Conservation (phyloP, 768 basidiomycete genomes). For the Suillus subaureus region DNA sequence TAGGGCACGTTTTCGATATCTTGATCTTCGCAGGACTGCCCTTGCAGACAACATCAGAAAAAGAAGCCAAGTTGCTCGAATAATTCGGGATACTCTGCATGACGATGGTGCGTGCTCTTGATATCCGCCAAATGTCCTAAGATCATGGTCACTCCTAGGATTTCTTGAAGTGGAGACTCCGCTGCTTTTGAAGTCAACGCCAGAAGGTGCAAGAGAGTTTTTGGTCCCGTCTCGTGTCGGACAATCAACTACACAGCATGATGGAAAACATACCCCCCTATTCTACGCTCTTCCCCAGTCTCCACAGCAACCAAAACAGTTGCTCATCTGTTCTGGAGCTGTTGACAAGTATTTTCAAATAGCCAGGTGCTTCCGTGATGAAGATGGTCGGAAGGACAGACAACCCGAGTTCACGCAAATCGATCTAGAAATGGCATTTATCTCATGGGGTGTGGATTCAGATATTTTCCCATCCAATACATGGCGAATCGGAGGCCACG, state of each 20-base stretch:
- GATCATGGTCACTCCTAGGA: constrained; percentile 45
- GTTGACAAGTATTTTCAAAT: constrained; percentile 93
- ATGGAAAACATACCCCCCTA: constrained; percentile 30
- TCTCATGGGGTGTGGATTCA: constrained; percentile 66
- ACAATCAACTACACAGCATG: constrained; percentile 27
- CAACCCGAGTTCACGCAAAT: constrained; percentile 98
- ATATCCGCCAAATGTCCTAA: constrained; percentile 11
- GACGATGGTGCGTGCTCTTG: constrained; percentile 57
- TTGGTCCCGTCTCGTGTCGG: constrained; percentile 77
- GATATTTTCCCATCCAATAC: constrained; percentile 28
- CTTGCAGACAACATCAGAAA: constrained; percentile 80
- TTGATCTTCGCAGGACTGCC: constrained; percentile 80
- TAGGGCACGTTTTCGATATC: constrained; percentile 81
- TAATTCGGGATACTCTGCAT: constrained; percentile 72
- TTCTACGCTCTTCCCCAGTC: constrained; percentile 95
- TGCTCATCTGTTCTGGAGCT: constrained; percentile 86
- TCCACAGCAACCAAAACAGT: constrained; percentile 94
- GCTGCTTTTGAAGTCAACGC: constrained; percentile 85
- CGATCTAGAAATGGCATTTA: constrained; percentile 95
- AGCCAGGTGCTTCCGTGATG: constrained; percentile 94
- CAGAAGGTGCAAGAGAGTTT: constrained; percentile 94
- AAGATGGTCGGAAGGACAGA: constrained; percentile 91
- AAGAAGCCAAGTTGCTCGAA: constrained; percentile 80
- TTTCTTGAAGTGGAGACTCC: constrained; percentile 96
- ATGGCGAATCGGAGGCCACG: constrained; percentile 87